Conservation (phyloP, 768 basidiomycete genomes). For the Pholiota microspora region DNA sequence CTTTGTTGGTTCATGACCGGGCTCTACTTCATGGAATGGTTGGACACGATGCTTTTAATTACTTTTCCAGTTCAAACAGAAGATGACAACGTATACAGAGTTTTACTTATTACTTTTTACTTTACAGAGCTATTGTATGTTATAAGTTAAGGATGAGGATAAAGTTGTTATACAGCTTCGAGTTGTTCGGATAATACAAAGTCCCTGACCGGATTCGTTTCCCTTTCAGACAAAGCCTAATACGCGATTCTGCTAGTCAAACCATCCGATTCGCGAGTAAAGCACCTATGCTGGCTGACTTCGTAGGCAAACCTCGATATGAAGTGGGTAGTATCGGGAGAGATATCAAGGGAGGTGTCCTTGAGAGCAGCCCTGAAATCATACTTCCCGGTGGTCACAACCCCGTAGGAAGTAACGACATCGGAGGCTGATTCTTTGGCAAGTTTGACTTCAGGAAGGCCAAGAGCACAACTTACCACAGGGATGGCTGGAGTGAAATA, state of each 20-base stretch:
- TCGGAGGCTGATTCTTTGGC: constrained; percentile 31
- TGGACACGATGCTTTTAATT: too few relatives aligned
- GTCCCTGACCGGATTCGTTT: too few relatives aligned
- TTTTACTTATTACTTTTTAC: too few relatives aligned
- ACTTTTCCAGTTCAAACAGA: too few relatives aligned
- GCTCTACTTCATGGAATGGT: too few relatives aligned
- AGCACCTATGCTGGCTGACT: constrained; percentile 67
- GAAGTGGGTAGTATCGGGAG: constrained; percentile 48
- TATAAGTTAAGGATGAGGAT: too few relatives aligned
- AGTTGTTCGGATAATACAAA: too few relatives aligned
- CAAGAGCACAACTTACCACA: constrained; percentile 46
- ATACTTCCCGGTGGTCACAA: constrained; percentile 60
- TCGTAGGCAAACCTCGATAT: constrained; percentile 57
- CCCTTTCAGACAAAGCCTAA: too few relatives aligned
- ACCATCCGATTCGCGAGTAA: constrained; percentile 58
- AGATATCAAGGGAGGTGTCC: constrained; percentile 43
- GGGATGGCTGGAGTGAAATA: constrained; percentile 36
- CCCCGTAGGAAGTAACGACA: constrained; percentile 57
- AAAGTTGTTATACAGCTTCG: too few relatives aligned
- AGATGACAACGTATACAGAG: too few relatives aligned
- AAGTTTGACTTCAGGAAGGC: constrained; percentile 46
- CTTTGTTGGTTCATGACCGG: too few relatives aligned
- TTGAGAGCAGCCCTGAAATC: constrained; percentile 33
- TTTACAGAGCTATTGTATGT: too few relatives aligned
- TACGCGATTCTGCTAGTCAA: constrained; percentile 51